Base-by-base conservation (phyloP, 208 protist species). In the Crithidia fasciculata region DNA sequence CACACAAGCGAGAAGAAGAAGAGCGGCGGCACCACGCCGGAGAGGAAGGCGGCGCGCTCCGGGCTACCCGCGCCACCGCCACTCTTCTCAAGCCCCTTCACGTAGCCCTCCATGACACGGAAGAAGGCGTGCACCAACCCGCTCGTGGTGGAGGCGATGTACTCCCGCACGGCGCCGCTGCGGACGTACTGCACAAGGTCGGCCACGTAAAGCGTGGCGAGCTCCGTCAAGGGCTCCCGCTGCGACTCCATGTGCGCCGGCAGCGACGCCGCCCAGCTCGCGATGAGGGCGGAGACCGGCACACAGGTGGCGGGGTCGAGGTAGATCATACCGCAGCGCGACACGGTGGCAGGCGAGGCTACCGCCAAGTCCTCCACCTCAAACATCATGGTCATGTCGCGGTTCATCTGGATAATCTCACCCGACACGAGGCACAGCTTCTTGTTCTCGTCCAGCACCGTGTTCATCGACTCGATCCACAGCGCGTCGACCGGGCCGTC, bases 301-400 rank as follows among this genome's bases (percentile, higher is more conserved):
- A 90, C 88, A 72, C 92, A 98, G 72, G 87, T 96, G 41, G 78
- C 77, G 43, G 98, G 98, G 65, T 99, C 97, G 77, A 99, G 89
- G 87, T 99, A 99, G 62, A 99, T 97, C 98, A 99, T 99, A 79
- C 98, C 98, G 74, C 98, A 99, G 40, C 99, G 90, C 16, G 94
- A 98, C 13, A 99, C 98, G 15, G 98, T 99, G 43, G 98, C 98
- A 5, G 98, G 98, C 3, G 97, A 99, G 28, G 98, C 98, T 10
- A 98, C 96, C 19, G 94, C 91, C 12, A 99, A 84, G 76, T 99
- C 97, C 79, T 98, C 94, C 44, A 99, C 95, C 80, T 99, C 98
- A 85, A 99, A 99, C 82, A 99, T 97, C 91, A 99, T 96, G 50
- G 96, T 99, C 94, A 99, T 98, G 64, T 95, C 93, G 15, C 83